Base-by-base conservation (phyloP, 2,329 filamentous ascomycete genomes). In the Ascomycota sp. region DNA sequence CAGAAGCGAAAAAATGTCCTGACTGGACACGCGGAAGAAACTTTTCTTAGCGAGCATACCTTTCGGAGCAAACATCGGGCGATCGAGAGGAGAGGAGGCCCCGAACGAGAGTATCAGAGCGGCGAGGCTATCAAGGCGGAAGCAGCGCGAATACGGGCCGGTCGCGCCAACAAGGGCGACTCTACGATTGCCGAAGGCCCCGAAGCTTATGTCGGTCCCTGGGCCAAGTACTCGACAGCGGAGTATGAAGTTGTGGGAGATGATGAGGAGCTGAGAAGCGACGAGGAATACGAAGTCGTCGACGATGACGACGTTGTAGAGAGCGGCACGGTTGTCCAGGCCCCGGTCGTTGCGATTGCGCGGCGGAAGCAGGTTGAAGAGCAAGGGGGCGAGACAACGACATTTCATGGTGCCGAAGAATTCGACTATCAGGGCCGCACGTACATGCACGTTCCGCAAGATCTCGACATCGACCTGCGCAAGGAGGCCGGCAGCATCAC, bases 401-500 rank as follows among this genome's bases (percentile, higher is more conserved):
- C 73, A 31, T 98, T 95, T 56, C 78, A 92, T 47, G 89, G 84
- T 40, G 66, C 67, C 29, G 64, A 79, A 48, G 63, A 89, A 55
- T 76, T 74, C 60, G 89, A 98, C 53, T 98, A 98, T 58, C 79
- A 91, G 52, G 89, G 89, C 32, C 67, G 89, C 42, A 92, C 86
- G 27, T 98, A 92, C 52, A 93, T 98, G 86, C 89, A 98, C 55
- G 66, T 95, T 31, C 89, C 89, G 4, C 83, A 82, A 52, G 84
- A 92, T 51, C 59, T 92, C 55, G 80, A 82, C 48, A 62, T 92
- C 50, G 79, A 92, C 50, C 62, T 98, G 44, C 68, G 66, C 41
- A 91, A 89, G 56, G 82, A 91, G 39, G 53, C 64, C 31, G 80
- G 79, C 45, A 83, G 75, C 47, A 55, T 70, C 49, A 84, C 84